Evolutionary conservation across 2,329 filamentous ascomycete genomes (phyloP).

Genomic region (Whalleya microplaca): DNA sequence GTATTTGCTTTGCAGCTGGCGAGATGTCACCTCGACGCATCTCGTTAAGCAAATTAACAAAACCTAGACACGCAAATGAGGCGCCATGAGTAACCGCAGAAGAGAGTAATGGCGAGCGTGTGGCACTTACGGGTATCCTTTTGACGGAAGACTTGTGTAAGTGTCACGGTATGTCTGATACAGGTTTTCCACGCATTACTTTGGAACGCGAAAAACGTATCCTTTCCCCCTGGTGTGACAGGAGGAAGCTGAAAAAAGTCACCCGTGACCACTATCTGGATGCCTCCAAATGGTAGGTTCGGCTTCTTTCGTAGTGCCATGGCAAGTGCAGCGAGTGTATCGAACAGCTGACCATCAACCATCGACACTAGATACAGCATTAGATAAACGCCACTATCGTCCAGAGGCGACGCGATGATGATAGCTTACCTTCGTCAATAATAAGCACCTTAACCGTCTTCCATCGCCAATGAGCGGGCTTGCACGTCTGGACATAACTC

Average conservation of each 20-base stretch:
- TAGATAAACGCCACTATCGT: not conserved
- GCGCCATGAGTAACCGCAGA: not conserved
- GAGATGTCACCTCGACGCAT: constrained; percentile 72
- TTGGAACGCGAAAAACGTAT: constrained; percentile 72
- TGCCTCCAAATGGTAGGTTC: constrained; percentile 72
- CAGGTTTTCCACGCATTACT: constrained; percentile 72
- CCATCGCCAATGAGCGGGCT: constrained; percentile 72
- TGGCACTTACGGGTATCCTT: constrained; percentile 51
- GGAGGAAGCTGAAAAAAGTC: constrained; percentile 82
- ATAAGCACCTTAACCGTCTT: constrained; percentile 71
- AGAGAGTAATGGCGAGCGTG: not conserved
- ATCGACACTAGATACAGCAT: constrained; percentile 60
- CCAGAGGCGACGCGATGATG: not conserved
- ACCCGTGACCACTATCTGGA: constrained; percentile 75
- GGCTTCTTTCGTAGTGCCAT: constrained; percentile 66
- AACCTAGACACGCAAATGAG: constrained; percentile 45
- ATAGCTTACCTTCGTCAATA: constrained; percentile 58
- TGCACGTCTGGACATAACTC: constrained; percentile 72
- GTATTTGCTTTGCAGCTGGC: constrained; percentile 61
- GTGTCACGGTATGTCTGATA: constrained; percentile 74
- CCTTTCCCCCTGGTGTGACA: constrained; percentile 63
- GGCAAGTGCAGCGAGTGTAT: constrained; percentile 74
- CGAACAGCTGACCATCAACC: constrained; percentile 77
- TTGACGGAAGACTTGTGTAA: constrained; percentile 77
- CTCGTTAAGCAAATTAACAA: constrained; percentile 76